These are phyloP conservation scores for Boletus smithii DNA, from an alignment of 1,284 basidiomycete species.

Conservation along the genomic window DNA sequence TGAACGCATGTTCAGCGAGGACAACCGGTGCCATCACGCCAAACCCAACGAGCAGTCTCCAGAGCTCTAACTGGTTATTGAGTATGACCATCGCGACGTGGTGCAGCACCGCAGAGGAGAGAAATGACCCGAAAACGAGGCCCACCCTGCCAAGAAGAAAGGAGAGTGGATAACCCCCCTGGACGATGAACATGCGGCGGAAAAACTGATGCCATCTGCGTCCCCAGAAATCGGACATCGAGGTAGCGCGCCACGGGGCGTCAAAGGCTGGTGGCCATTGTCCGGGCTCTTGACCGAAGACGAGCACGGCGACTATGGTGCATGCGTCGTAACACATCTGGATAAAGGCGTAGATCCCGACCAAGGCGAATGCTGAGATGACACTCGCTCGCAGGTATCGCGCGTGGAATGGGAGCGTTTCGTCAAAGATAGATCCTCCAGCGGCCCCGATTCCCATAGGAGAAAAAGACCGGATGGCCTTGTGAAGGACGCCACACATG, in stretches of 20 bases:
- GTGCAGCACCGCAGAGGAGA: slow-evolving; percentile 54
- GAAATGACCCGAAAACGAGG: slow-evolving; percentile 50
- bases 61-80: slow-evolving; percentile 44
- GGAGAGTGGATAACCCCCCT: slow-evolving; percentile 35
- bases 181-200: slow-evolving; percentile 25
- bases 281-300: slow-evolving; percentile 32
- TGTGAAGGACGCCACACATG: slow-evolving; percentile 42
- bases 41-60: slow-evolving; percentile 48
- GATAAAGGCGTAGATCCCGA: slow-evolving; percentile 43
- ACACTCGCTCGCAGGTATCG: slow-evolving; percentile 42
- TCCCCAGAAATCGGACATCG: slow-evolving; percentile 41
- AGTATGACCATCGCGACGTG: slow-evolving; percentile 49
- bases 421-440: slow-evolving; percentile 51
- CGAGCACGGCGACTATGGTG: slow-evolving; percentile 41
- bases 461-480: slow-evolving; percentile 39
- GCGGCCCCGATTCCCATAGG: slow-evolving; percentile 32
- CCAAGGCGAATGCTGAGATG: slow-evolving; percentile 39
- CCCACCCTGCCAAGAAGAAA: slow-evolving; percentile 40
- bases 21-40: slow-evolving; percentile 50
- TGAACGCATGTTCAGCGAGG: slow-evolving; percentile 39
- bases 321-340: slow-evolving; percentile 39
- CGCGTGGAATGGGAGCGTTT: slow-evolving; percentile 36
- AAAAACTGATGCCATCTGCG: slow-evolving; percentile 43
- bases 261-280: slow-evolving; percentile 41
- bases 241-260: slow-evolving; percentile 36